These are phyloP conservation scores for Globomyces pollinis-pini DNA, from an alignment of 192 early-diverging fungal species.

Conservation along the genomic window DNA sequence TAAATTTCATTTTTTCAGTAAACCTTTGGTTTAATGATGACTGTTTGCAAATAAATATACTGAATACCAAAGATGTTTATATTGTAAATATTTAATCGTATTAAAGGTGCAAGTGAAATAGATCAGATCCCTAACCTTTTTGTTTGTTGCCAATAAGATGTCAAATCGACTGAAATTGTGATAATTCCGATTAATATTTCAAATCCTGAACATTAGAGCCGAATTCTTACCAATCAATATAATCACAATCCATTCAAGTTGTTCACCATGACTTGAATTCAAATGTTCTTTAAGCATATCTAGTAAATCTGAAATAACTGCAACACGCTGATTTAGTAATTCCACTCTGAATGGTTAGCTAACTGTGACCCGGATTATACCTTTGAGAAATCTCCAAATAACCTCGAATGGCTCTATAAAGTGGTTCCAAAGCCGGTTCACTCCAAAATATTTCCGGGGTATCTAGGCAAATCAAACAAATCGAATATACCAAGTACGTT, in stretches of 20 bases:
- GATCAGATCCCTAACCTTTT: not conserved
- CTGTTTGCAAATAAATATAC: too few relatives aligned
- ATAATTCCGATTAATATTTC: slow-evolving; percentile 35
- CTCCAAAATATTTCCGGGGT: slow-evolving; percentile 9
- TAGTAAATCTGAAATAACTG: slow-evolving; percentile 78
- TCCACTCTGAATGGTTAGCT: too few relatives aligned
- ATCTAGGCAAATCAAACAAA: slow-evolving; percentile 71
- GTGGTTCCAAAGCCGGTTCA: slow-evolving; percentile 64
- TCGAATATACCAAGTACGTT: slow-evolving; percentile 75
- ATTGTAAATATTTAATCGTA: too few relatives aligned
- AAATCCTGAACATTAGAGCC: slow-evolving; percentile 19
- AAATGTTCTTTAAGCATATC: slow-evolving; percentile 95
- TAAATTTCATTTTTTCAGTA: too few relatives aligned
- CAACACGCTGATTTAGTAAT: slow-evolving; percentile 85
- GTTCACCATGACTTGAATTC: slow-evolving; percentile 82
- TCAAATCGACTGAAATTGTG: slow-evolving; percentile 29
- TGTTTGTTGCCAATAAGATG: slow-evolving; percentile 14
- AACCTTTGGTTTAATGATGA: too few relatives aligned
- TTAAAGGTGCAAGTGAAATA: not conserved
- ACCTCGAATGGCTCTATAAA: slow-evolving; percentile 71
- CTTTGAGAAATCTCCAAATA: slow-evolving; percentile 59
- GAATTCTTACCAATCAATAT: slow-evolving; percentile 62
- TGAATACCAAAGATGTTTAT: too few relatives aligned
- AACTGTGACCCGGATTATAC: not conserved
- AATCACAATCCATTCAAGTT: slow-evolving; percentile 94